Evolutionary conservation across 495 filamentous ascomycete species (phyloP).

Genomic region (Lasiosphaeria hispida): DNA sequence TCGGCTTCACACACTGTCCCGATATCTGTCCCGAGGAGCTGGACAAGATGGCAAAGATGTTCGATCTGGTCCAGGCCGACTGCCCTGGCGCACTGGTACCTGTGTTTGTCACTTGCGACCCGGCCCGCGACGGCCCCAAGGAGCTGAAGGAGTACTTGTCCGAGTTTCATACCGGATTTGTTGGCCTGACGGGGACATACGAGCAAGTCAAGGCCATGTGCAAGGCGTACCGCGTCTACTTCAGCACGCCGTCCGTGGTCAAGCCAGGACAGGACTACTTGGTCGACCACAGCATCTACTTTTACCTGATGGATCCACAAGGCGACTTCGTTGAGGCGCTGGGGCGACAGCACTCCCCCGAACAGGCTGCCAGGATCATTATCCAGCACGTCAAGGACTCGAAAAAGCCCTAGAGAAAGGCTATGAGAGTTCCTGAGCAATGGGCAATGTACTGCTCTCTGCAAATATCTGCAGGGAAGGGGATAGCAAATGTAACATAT

Average conservation of each 20-base stretch:
- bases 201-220: conserved; percentile 88
- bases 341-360: conserved; percentile 87
- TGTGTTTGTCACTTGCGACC: conserved; percentile 94
- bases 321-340: conserved; percentile 98
- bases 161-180: conserved; percentile 87
- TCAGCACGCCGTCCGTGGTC: conserved; percentile 83
- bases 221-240: conserved; percentile 95
- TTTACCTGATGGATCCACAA: conserved; percentile 98
- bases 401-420: conserved; percentile 49
- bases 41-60: conserved; percentile 95
- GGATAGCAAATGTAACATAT: too few relatives aligned
- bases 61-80: conserved; percentile 68
- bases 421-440: not conserved
- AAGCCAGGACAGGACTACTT: conserved; percentile 93
- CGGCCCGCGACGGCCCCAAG: conserved; percentile 80
- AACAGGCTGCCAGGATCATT: conserved; percentile 81
- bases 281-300: conserved; percentile 98
- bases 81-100: conserved; percentile 49
- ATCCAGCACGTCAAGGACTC: conserved; percentile 87
- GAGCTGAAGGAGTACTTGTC: conserved; percentile 79
- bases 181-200: conserved; percentile 90
- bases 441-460: too few relatives aligned
- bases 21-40: conserved; percentile 99
- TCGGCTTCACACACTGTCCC: conserved; percentile 96
- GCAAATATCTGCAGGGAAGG: too few relatives aligned